A percentile compares a stretch with the other conserved stretches of the same genome.
Evolutionary conservation across 495 filamentous ascomycete genomes (phyloP).

Genomic region (Melanomma pulvis-pyrius): DNA sequence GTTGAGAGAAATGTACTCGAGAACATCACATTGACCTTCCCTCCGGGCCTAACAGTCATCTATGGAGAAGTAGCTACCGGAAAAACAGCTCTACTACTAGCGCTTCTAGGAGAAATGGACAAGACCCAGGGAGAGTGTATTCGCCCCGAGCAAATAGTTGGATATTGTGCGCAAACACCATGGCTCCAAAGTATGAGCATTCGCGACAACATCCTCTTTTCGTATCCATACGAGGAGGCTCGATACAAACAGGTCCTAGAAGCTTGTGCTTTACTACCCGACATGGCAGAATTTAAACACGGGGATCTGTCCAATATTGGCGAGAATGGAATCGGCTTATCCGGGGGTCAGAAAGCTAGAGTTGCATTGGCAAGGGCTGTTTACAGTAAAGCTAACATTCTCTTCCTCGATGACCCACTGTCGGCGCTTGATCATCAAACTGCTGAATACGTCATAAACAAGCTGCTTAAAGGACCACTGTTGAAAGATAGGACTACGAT

Average conservation of each 20-base stretch:
- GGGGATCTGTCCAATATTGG: slow-evolving; percentile 49
- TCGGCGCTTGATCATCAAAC: slow-evolving; percentile 68
- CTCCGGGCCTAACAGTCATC: slow-evolving; percentile 66
- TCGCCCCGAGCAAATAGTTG: slow-evolving; percentile 68
- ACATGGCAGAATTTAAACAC: slow-evolving; percentile 46
- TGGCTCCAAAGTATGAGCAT: slow-evolving; percentile 93
- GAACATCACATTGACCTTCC: slow-evolving; percentile 63
- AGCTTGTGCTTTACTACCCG: slow-evolving; percentile 45
- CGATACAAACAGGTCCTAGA: slow-evolving; percentile 54
- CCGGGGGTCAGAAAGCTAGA: slow-evolving; percentile 47
- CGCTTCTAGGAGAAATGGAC: slow-evolving; percentile 78
- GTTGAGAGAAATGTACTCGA: slow-evolving; percentile 61
- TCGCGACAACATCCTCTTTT: slow-evolving; percentile 81
- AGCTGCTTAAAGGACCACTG: slow-evolving; percentile 67
- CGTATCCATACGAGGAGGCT: slow-evolving; percentile 65
- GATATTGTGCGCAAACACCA: slow-evolving; percentile 82
- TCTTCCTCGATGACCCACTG: slow-evolving; percentile 49
- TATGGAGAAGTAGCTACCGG: slow-evolving; percentile 76
- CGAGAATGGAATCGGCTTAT: slow-evolving; percentile 48
- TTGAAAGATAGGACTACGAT: slow-evolving; percentile 64
- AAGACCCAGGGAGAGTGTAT: slow-evolving; percentile 59
- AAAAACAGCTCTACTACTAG: slow-evolving; percentile 79
- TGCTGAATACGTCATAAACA: slow-evolving; percentile 69
- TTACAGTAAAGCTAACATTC: slow-evolving; percentile 43
- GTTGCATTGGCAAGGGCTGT: slow-evolving; percentile 48